Conservation (phyloP, 352 stramenopile genomes). For the Globisporangium paroecandrum region DNA sequence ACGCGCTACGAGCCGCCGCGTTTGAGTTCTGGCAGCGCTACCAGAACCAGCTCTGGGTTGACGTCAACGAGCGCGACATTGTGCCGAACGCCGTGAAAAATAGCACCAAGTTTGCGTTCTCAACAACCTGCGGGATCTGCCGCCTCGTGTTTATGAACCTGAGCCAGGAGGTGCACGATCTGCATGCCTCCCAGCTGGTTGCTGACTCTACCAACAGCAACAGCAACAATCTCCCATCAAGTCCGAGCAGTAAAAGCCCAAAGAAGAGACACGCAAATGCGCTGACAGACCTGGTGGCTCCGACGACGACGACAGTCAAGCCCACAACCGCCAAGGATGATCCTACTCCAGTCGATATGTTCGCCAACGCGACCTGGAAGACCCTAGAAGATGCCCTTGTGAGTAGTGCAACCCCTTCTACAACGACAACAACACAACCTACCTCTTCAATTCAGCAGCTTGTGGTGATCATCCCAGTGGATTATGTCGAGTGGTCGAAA, state of each 20-base stretch:
- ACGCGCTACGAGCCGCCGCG: slow-evolving; percentile 30
- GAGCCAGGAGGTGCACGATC: slow-evolving; percentile 43
- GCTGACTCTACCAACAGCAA: background rate
- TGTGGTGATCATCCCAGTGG: slow-evolving; percentile 45
- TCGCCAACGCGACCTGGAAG: slow-evolving; percentile 61
- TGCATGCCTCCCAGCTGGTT: slow-evolving; percentile 15
- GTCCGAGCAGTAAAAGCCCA: slow-evolving; percentile 5
- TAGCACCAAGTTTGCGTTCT: slow-evolving; percentile 46
- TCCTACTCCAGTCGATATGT: slow-evolving; percentile 25
- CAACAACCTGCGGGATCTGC: slow-evolving; percentile 47
- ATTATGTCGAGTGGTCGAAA: slow-evolving; percentile 42
- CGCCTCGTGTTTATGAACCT: slow-evolving; percentile 52
- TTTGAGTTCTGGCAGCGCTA: slow-evolving; percentile 78
- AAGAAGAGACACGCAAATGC: slow-evolving; percentile 1
- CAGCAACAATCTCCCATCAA: background rate
- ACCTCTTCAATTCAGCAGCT: slow-evolving; percentile 41
- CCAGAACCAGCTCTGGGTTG: slow-evolving; percentile 70
- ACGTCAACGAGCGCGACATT: slow-evolving; percentile 62
- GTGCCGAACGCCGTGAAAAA: slow-evolving; percentile 45
- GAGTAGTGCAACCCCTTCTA: slow-evolving; percentile 5
- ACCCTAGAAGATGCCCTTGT: slow-evolving; percentile 47
- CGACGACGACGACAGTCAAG: background rate
- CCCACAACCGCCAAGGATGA: background rate
- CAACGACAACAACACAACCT: slow-evolving; percentile 4
- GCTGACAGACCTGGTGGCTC: background rate